Base-by-base conservation (phyloP, 2,329 filamentous ascomycete genomes). In the Lojkania enalia region DNA sequence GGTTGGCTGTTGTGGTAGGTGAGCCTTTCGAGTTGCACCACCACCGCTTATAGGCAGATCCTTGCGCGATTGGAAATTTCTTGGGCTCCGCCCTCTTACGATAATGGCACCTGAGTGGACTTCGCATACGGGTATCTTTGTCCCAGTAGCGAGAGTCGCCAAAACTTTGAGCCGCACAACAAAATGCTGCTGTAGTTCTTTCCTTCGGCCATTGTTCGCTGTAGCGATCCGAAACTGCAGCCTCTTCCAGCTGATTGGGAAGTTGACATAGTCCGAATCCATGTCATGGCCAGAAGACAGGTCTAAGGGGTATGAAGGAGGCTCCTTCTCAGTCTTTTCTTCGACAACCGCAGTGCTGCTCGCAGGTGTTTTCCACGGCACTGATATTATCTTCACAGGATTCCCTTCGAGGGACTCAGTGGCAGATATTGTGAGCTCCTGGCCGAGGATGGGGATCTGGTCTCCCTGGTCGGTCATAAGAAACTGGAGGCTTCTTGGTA, bases 121-220 rank as follows among this genome's bases (percentile, higher is more conserved):
- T 70, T 96, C 91, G 39, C 87, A 87, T 39, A 96, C 79, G 5
- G 89, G 80, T 23, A 90, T 80, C 69, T 91, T 95, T 23, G 79
- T 80, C n/a, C 90, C 90, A 49, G 89, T 94, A 1, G 88, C 81
- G 38, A 97, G 74, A 0, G 89, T 94, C 13, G 86, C 91, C 52
- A 91, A 77, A 7, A 96, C 85, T 69, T 92, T 95, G 39, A 97
- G 75, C 52, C 90, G 86, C 46, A 97, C 79, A 9, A 95, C 85
- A 69, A 97, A 97, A 72, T 97, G 92, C 66, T 97, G 92, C 66
- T 97, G 92, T 35, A 97, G 80, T 68, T 97, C 92, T 74, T 96
- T 95, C 51, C 92, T 81, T 48, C 92, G 84, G 9, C 92, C 92
- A 66, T 97, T 97, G 73, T 97, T 97, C 44, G 92, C 92, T 6